Evolutionary conservation across 2,329 filamentous ascomycete species (phyloP).

Genomic region (Neoarthrinium moseri): DNA sequence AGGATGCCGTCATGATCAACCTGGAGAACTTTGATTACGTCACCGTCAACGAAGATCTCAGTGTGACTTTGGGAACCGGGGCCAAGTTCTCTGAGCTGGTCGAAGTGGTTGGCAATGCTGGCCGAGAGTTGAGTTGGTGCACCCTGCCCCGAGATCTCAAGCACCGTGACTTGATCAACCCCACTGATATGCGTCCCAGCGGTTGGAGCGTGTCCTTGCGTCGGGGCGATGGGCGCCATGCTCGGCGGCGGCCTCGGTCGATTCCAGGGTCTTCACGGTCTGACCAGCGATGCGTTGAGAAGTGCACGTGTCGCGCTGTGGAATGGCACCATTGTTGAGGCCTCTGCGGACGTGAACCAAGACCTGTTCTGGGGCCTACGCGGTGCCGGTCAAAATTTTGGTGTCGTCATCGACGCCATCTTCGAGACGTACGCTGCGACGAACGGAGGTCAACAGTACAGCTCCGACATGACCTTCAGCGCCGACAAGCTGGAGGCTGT

Average conservation of each 20-base stretch:
- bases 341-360: neutral
- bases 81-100: constrained; percentile 24
- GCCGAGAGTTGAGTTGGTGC: neutral
- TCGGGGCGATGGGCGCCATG: constrained; percentile 2
- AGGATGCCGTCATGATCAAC: constrained; percentile 14
- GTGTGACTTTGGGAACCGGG: constrained; percentile 27
- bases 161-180: neutral
- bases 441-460: constrained; percentile 1
- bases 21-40: constrained; percentile 12
- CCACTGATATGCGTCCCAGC: neutral
- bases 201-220: constrained; percentile 1
- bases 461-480: constrained; percentile 3
- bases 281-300: neutral
- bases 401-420: constrained; percentile 15
- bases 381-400: constrained; percentile 21
- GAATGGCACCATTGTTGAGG: constrained; percentile 4
- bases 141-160: neutral
- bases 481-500: neutral
- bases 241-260: constrained; percentile 4
- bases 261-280: neutral
- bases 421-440: neutral
- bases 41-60: constrained; percentile 10
- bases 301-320: neutral
- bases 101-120: constrained; percentile 18
- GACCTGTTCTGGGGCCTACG: constrained; percentile 19